Evolutionary conservation across 805 yeast genomes (phyloP), one percentile per base, ranked within the genome.

Genomic region (Jamesozyma lodderae): DNA sequence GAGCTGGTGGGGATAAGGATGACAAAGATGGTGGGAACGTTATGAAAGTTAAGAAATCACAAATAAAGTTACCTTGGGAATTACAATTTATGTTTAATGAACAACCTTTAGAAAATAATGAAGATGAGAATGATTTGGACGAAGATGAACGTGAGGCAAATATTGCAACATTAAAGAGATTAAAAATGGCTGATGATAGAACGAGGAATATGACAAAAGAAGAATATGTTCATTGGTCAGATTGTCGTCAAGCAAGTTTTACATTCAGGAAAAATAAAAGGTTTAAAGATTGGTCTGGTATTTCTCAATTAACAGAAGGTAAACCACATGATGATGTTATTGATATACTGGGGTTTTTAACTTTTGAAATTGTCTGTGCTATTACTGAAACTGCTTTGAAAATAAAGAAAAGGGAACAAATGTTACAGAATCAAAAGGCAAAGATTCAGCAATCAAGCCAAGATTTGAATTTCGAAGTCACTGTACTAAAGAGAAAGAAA

Each of bases 171-270:
- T 64, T 86, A 59, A 86, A 87, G 58, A 68, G 96, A 41, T 70
- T 92, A 47, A 86, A 87, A 52, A 79, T 76, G 60, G 96, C 96
- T 4, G 98, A 92, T 61, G 96, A 92, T 36, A 70, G 98, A 44
- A 92, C 98, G 0, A 75, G 70, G 46, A 73, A 81, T 48, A 92
- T 92, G 98, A 92, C 98, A 1, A 81, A 79, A 54, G 96, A 92
- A 52, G 98, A 92, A 57, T 92, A 92, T 53, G 98, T 88, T 14
- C 98, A 92, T 58, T 92, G 97, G 96, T 84, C 95, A 10, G 98
- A 92, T 55, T 92, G 98, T 62, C 75, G 98, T 44, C 98, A 92
- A 60, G 97, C 97, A 1, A 80, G 94, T 42, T 92, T 92, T 59
- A 92, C 98, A 1, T 92, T 87, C 53, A 72, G 96, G 49, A 92